Conservation (phyloP, 495 filamentous ascomycete species). For the Talaromyces stipitatus region DNA sequence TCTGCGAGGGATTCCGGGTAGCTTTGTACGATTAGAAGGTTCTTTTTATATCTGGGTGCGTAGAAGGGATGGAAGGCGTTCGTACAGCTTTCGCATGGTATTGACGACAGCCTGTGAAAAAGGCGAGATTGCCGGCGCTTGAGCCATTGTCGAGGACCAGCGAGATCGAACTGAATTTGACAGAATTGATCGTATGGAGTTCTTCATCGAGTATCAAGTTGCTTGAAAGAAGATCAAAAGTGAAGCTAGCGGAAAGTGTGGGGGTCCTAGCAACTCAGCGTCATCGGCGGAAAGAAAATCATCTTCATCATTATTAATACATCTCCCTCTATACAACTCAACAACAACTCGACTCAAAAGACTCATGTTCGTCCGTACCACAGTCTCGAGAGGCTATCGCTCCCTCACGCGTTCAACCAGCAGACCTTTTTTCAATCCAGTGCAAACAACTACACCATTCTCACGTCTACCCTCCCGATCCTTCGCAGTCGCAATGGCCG, state of each 20-base stretch:
- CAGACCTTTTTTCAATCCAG: conserved; percentile 11
- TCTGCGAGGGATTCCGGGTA: conserved; percentile 88
- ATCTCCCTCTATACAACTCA: no score
- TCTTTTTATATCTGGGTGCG: background rate
- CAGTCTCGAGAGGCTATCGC: conserved; percentile 37
- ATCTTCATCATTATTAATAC: background rate
- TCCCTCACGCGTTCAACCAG: conserved; percentile 24
- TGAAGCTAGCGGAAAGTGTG: background rate
- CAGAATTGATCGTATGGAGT: background rate
- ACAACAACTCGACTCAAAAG: background rate
- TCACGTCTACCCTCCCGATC: conserved; percentile 35
- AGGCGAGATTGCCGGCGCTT: conserved; percentile 33
- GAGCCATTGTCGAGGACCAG: conserved; percentile 26
- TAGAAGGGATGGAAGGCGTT: no score
- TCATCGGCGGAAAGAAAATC: conserved; percentile 3
- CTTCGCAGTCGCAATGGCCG: conserved; percentile 36
- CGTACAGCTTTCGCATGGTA: conserved; percentile 77
- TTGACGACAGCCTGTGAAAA: conserved; percentile 74
- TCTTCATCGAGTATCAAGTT: background rate
- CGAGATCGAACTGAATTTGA: conserved; percentile 3
- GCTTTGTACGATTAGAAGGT: conserved; percentile 36
- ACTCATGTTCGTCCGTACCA: conserved; percentile 5
- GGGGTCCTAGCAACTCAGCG: conserved; percentile 2
- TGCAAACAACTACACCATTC: conserved; percentile 14
- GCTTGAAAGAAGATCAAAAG: background rate